Percentiles rank a stretch among this genome's conserved stretches.
Conservation (phyloP, 148 eudicot genomes). For the Persicaria tinctoria region DNA sequence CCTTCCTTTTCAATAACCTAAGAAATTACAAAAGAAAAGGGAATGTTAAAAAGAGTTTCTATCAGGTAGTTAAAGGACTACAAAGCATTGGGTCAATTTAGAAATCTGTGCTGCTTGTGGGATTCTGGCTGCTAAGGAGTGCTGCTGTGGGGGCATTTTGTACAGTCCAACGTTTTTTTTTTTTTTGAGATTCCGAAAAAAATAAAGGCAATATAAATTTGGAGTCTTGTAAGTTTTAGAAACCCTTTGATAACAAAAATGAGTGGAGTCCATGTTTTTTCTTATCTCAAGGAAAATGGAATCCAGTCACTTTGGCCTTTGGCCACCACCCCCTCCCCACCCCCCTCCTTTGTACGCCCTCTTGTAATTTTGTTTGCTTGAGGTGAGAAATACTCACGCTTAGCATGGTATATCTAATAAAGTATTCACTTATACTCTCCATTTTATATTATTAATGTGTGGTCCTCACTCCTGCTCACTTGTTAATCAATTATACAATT, state of each 20-base stretch:
- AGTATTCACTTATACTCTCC: neutral
- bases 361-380: constrained; percentile 8
- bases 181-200: neutral
- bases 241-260: neutral
- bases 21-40: neutral
- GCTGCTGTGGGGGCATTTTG: neutral
- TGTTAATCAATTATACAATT: neutral
- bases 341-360: neutral
- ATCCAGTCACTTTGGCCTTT: neutral
- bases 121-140: neutral
- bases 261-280: constrained; percentile 8
- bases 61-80: neutral
- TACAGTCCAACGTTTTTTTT: constrained; percentile 5
- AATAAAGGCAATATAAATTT: neutral
- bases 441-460: neutral
- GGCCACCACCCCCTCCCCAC: neutral
- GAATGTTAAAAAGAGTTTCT: neutral
- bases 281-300: constrained; percentile 11
- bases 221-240: constrained; percentile 5
- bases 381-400: neutral
- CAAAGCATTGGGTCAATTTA: neutral
- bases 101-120: neutral
- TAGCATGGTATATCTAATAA: constrained; percentile 1
- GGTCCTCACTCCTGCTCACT: neutral
- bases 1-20: constrained; percentile 1